phyloP scores from a whole-genome alignment of 495 filamentous ascomycete genomes.

The Penicillium roqueforti region DNA sequence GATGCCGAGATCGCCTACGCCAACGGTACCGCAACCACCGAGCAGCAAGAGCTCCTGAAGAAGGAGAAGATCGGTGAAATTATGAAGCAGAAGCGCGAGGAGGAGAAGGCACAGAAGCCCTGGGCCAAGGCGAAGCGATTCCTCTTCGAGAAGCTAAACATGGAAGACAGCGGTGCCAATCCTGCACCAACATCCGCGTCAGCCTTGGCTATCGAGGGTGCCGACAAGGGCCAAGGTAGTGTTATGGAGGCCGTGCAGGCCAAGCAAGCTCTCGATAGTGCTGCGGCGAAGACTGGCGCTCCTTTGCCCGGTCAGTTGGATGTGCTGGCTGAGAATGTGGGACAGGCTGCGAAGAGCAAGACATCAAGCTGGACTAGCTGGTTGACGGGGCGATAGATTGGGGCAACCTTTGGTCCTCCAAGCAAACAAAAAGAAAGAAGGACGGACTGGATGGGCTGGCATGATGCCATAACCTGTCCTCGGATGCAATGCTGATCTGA shows the following conservation, averaged over 20 bases:
- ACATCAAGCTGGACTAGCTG: constrained; percentile 44
- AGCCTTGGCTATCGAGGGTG: constrained; percentile 3
- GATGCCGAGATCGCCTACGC: constrained; percentile 58
- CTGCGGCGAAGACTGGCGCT: constrained; percentile 16
- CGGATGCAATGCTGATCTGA: constrained; percentile 1
- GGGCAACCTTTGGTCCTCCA: background rate
- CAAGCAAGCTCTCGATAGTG: constrained; percentile 24
- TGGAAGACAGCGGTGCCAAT: constrained; percentile 38
- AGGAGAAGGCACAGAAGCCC: constrained; percentile 41
- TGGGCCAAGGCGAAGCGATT: constrained; percentile 44
- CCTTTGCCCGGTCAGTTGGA: constrained; percentile 37
- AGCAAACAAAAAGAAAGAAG: constrained; percentile 6
- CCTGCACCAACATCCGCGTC: constrained; percentile 11
- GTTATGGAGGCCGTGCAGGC: constrained; percentile 41
- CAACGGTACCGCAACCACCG: constrained; percentile 55
- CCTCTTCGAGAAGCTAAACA: constrained; percentile 46
- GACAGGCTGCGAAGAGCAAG: constrained; percentile 35
- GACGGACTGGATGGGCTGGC: background rate
- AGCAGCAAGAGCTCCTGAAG: constrained; percentile 50
- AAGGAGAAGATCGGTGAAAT: constrained; percentile 55
- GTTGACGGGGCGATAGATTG: constrained; percentile 38
- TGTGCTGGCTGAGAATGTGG: constrained; percentile 40
- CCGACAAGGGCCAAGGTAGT: constrained; percentile 18
- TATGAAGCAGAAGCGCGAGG: constrained; percentile 39
- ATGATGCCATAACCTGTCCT: background rate